phyloP scores from a whole-genome alignment of 805 yeast species.

The Millerozyma miso region DNA sequence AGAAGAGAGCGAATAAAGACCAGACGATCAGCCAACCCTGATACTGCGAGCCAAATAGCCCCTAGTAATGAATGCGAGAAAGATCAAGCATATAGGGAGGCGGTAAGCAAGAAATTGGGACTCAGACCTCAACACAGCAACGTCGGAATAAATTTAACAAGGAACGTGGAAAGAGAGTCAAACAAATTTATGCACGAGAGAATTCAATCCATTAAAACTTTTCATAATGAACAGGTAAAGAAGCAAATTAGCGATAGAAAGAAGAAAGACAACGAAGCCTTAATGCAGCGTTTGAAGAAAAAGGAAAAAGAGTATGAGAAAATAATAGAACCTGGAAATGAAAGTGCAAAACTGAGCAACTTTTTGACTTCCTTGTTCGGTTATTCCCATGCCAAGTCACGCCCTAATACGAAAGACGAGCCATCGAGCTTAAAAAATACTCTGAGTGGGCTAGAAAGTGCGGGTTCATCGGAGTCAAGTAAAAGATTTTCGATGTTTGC shows the following conservation, averaged over 20 bases:
- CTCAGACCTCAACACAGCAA: conserved; percentile 12
- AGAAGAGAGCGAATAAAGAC: conserved; percentile 17
- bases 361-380: conserved; percentile 32
- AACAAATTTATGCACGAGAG: conserved; percentile 35
- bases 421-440: neutral
- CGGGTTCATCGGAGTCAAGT: conserved; percentile 2
- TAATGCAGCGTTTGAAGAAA: conserved; percentile 27
- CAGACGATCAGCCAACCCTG: neutral
- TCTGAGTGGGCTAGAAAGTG: conserved; percentile 4
- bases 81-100: conserved; percentile 5
- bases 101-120: conserved; percentile 1
- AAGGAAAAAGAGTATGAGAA: conserved; percentile 39
- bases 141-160: conserved; percentile 21
- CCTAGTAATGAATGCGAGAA: conserved; percentile 2
- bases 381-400: conserved; percentile 5
- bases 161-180: conserved; percentile 32
- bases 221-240: conserved; percentile 34
- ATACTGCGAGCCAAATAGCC: neutral
- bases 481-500: conserved; percentile 21
- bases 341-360: conserved; percentile 20
- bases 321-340: conserved; percentile 23
- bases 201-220: conserved; percentile 33
- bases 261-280: conserved; percentile 35
- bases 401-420: conserved; percentile 1
- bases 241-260: conserved; percentile 36